Conservation (phyloP, 495 filamentous ascomycete genomes). For the Mytilinidion resinicola region DNA sequence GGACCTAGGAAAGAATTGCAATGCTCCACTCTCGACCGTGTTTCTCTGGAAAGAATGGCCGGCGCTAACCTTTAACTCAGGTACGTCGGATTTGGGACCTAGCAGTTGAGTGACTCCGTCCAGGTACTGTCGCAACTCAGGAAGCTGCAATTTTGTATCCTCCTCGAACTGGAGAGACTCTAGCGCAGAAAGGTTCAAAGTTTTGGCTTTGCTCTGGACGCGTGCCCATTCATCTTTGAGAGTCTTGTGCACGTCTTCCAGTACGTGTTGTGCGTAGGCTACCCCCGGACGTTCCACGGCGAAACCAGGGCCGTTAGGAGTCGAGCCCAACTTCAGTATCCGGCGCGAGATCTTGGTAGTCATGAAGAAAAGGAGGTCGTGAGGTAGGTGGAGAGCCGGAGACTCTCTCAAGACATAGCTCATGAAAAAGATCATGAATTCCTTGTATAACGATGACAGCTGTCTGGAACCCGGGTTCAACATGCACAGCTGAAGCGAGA, state of each 20-base stretch:
- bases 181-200: neutral
- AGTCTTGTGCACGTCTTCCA: neutral
- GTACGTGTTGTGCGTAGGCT: neutral
- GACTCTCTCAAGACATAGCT: neutral
- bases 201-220: neutral
- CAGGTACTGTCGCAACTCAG: neutral
- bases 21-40: too few species aligned
- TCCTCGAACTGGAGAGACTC: neutral
- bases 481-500: neutral
- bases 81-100: neutral
- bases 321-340: neutral
- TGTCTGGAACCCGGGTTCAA: neutral
- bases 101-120: neutral
- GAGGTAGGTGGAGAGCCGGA: neutral
- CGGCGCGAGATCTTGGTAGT: neutral
- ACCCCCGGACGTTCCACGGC: too few species aligned
- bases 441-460: neutral
- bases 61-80: too few species aligned
- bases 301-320: neutral
- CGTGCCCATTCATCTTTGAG: neutral
- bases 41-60: neutral
- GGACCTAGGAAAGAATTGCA: neutral
- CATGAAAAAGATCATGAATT: neutral
- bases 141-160: neutral
- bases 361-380: neutral